Evolutionary conservation across 176 grass and related monocot genomes (phyloP), one percentile per base, ranked within the genome.

Genomic region (Otatea glauca): DNA sequence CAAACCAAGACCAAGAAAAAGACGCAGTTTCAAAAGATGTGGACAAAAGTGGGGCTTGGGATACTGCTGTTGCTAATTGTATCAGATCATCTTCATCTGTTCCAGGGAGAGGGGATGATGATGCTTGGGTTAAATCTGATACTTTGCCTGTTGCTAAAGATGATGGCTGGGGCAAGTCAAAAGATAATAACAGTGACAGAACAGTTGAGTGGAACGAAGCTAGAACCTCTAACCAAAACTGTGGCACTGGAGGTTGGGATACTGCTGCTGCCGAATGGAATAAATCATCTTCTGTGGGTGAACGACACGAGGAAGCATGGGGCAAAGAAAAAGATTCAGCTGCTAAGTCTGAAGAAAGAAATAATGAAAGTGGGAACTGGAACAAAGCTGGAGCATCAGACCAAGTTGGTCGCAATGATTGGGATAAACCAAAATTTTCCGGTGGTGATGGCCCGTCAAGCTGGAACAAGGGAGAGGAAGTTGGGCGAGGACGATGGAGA

Each of bases 161-260:
- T 72, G 83, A 77, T 86, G 47, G 61, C 43, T 92, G 90, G 86
- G 83, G 68, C 74, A 92, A 88, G 38, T 80, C 87, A 42, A 89
- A 92, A 65, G 87, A 65, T 10, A 43, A 49, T n/a, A 79, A 20
- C 45, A 14, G 20, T 82, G 78, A 85, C 18, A 60, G 48, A 66
- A 25, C 72, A 59, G 82, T 41, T 74, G 72, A 53, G 71, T 79
- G 78, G 88, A 90, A 87, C 12, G 35, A 83, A 67, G 29, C 74
- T 68, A 64, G 20, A 88, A 65, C 60, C 17, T 76, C 76, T 35
- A 68, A 25, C 44, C 73, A 81, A 77, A 72, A 18, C 37, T 7
- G 41, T 2, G 27, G 25, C 6, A 47, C 71, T 16, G 73, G 72
- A 83, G 86, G 86, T 34, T 88, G 86, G 86, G 80, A 88, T 83